A percentile compares a stretch with the other conserved stretches of the same genome.
Conservation (phyloP, 73 alveolate species). For the Tetrahymena borealis region DNA sequence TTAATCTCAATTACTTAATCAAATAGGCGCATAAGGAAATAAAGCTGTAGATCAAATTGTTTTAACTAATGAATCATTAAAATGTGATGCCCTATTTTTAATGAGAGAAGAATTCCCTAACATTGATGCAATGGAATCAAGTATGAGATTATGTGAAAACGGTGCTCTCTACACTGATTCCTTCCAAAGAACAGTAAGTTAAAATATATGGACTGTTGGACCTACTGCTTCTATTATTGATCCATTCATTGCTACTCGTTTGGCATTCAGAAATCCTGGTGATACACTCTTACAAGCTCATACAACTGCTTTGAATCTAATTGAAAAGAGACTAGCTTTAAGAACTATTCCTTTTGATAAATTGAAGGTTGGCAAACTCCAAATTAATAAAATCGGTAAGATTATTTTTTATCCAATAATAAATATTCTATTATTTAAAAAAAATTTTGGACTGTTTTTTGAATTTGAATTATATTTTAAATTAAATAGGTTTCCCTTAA, state of each 20-base stretch:
- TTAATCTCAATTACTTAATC: not conserved
- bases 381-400: not conserved
- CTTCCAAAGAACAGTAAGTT: not conserved
- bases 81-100: not conserved
- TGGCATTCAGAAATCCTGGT: not conserved
- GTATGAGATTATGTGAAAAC: not conserved
- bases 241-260: not conserved
- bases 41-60: not conserved
- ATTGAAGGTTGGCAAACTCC: not conserved
- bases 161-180: not conserved
- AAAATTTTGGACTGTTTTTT: too few relatives aligned
- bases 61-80: not conserved
- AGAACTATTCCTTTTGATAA: not conserved
- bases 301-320: not conserved
- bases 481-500: not conserved
- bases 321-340: not conserved
- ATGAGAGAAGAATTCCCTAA: slow-evolving; percentile 1
- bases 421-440: not conserved
- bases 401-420: not conserved
- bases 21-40: not conserved
- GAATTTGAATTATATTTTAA: not conserved
- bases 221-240: not conserved
- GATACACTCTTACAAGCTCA: not conserved
- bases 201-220: not conserved
- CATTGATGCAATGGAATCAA: not conserved